Conservation (phyloP, 768 basidiomycete species). For the Tephrocybe sp. region DNA sequence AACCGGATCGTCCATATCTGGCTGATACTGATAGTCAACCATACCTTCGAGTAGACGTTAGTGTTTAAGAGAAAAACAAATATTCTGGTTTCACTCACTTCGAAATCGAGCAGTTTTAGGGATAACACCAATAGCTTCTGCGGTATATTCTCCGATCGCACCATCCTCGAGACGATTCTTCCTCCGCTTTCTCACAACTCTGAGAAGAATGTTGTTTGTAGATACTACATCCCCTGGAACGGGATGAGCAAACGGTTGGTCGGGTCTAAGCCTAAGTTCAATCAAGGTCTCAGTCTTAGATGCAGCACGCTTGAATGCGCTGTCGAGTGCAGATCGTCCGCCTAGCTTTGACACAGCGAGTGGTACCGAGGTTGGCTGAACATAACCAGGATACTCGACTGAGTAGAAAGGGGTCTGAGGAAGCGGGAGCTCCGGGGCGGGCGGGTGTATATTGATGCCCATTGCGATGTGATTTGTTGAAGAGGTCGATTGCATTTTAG, state of each 20-base stretch:
- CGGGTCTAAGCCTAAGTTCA: constrained; percentile 74
- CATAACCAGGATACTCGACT: constrained; percentile 90
- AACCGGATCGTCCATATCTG: constrained; percentile 68
- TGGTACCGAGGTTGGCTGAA: constrained; percentile 57
- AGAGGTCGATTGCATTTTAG: constrained; percentile 13
- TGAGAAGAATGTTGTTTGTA: constrained; percentile 82
- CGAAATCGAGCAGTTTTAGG: constrained; percentile 86
- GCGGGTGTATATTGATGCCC: neutral
- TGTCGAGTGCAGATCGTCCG: constrained; percentile 67
- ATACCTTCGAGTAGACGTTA: constrained; percentile 55
- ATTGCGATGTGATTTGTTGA: neutral
- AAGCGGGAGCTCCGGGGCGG: constrained; percentile 39
- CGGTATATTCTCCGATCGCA: constrained; percentile 65
- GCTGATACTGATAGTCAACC: constrained; percentile 91
- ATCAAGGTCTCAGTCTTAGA: constrained; percentile 63
- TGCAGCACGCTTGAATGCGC: constrained; percentile 69
- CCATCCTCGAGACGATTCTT: constrained; percentile 35
- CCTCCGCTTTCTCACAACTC: constrained; percentile 72
- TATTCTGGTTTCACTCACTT: constrained; percentile 48
- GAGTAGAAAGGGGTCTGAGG: constrained; percentile 68
- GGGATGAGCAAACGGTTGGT: constrained; percentile 79
- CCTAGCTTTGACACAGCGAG: constrained; percentile 65
- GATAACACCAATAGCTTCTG: constrained; percentile 71
- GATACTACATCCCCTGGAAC: constrained; percentile 75
- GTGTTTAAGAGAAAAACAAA: neutral